Percentiles rank a stretch among this genome's conserved stretches.
phyloP scores from a whole-genome alignment of 345 rosid species.

The Gynandropsis gynandra region DNA sequence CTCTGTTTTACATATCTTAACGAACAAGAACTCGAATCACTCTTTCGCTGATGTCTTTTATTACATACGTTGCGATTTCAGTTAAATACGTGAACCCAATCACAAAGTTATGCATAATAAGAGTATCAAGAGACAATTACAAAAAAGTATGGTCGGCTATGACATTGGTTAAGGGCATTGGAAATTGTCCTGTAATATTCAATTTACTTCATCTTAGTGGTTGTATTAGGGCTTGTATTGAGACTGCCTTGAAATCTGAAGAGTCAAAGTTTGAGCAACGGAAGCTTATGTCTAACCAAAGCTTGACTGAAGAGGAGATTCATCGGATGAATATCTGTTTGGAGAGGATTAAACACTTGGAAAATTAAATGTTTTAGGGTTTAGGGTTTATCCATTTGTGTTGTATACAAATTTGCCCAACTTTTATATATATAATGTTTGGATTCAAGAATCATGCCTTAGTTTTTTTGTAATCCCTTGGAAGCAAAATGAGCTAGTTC shows the following conservation, averaged over 20 bases:
- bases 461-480: no score
- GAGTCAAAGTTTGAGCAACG: constrained; percentile 60
- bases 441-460: no score
- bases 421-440: no score
- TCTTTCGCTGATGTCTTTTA: no score
- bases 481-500: no score
- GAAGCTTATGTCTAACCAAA: constrained; percentile 38
- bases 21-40: no score
- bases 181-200: constrained; percentile 52
- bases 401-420: no score
- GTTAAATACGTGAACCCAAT: constrained; percentile 72
- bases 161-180: constrained; percentile 57
- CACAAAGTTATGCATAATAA: constrained; percentile 58
- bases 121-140: constrained; percentile 66
- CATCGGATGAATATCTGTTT: constrained; percentile 53
- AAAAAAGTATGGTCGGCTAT: constrained; percentile 73
- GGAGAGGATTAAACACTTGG: constrained; percentile 60
- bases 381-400: no score
- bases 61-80: constrained; percentile 19
- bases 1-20: no score
- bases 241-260: constrained; percentile 67
- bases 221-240: constrained; percentile 59
- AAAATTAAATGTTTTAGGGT: constrained; percentile 23
- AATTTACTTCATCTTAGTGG: constrained; percentile 70
- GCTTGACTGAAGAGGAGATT: constrained; percentile 38